A percentile compares a stretch with the other conserved stretches of the same genome.
phyloP scores from a whole-genome alignment of 75 land plant genomes.

The Cupressus sempervirens region DNA sequence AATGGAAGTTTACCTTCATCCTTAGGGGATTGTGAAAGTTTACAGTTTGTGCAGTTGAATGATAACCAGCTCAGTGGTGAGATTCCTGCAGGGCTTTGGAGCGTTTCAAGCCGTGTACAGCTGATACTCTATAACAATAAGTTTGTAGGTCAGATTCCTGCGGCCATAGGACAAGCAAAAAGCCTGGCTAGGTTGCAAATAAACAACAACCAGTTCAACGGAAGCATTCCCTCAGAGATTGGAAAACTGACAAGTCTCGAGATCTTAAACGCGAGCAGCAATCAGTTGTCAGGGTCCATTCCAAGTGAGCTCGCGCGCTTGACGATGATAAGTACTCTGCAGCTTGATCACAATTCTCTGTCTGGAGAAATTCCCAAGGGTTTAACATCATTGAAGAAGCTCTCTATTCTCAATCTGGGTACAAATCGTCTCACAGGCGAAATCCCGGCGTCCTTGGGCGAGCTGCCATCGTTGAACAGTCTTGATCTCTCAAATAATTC shows the following conservation, averaged over 20 bases:
- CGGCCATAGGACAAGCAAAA: constrained; percentile 27
- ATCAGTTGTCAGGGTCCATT: constrained; percentile 36
- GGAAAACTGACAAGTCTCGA: constrained; percentile 33
- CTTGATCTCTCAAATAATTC: constrained; percentile 63
- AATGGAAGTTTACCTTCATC: constrained; percentile 45
- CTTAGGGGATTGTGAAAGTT: constrained; percentile 45
- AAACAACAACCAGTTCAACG: constrained; percentile 26
- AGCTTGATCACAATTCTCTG: constrained; percentile 35
- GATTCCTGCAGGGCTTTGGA: constrained; percentile 54
- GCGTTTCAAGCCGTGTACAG: constrained; percentile 35
- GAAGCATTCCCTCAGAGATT: constrained; percentile 46
- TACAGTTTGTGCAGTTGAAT: constrained; percentile 36
- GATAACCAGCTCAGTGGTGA: constrained; percentile 50
- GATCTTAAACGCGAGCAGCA: constrained; percentile 25
- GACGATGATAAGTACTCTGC: constrained; percentile 20
- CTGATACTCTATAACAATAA: constrained; percentile 47
- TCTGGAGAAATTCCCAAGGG: constrained; percentile 34
- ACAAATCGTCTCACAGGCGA: constrained; percentile 31
- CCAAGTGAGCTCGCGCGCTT: constrained; percentile 24
- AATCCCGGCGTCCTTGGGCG: constrained; percentile 44
- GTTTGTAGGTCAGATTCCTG: constrained; percentile 47
- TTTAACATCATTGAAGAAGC: constrained; percentile 32
- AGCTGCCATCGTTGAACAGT: constrained; percentile 39
- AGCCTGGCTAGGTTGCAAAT: constrained; percentile 21
- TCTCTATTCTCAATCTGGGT: constrained; percentile 49